These are phyloP conservation scores for Zygotorulaspora danielsina DNA, from an alignment of 805 yeast genomes.

Conservation along the genomic window DNA sequence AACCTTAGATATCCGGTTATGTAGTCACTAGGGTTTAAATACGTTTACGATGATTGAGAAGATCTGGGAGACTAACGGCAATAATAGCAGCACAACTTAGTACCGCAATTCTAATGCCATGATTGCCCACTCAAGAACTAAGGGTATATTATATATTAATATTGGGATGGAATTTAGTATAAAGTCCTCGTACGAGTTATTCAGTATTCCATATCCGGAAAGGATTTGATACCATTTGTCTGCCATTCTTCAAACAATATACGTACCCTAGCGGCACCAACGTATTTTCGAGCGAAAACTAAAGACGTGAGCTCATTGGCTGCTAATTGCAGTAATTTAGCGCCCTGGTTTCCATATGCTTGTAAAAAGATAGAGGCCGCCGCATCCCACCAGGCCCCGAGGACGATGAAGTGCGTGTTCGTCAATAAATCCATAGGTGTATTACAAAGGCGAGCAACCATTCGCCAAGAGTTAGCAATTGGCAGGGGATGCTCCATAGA, in stretches of 20 bases:
- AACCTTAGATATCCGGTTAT: too few relatives aligned
- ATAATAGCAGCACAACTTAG: too few relatives aligned
- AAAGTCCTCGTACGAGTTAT: too few relatives aligned
- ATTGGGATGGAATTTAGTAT: too few relatives aligned
- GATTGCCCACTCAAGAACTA: too few relatives aligned
- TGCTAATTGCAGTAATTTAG: constrained; percentile 50
- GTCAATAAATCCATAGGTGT: constrained; percentile 45
- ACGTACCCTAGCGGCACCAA: constrained; percentile 75
- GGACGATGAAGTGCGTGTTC: constrained; percentile 66
- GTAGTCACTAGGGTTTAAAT: too few relatives aligned
- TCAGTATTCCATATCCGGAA: constrained; percentile 34
- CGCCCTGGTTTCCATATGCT: constrained; percentile 66
- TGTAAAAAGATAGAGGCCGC: constrained; percentile 52
- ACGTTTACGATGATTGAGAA: not conserved
- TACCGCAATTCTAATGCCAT: too few relatives aligned
- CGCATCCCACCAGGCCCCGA: constrained; percentile 92
- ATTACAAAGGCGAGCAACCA: constrained; percentile 70
- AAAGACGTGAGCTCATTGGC: constrained; percentile 50
- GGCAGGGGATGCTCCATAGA: constrained; percentile 51
- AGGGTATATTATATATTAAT: too few relatives aligned
- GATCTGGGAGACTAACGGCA: too few relatives aligned
- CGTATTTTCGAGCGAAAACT: constrained; percentile 49
- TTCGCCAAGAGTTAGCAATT: constrained; percentile 56
- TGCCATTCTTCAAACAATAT: constrained; percentile 80
- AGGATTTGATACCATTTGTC: constrained; percentile 42